Evolutionary conservation across 805 yeast species (phyloP).

Genomic region (Starmerella cellae): DNA sequence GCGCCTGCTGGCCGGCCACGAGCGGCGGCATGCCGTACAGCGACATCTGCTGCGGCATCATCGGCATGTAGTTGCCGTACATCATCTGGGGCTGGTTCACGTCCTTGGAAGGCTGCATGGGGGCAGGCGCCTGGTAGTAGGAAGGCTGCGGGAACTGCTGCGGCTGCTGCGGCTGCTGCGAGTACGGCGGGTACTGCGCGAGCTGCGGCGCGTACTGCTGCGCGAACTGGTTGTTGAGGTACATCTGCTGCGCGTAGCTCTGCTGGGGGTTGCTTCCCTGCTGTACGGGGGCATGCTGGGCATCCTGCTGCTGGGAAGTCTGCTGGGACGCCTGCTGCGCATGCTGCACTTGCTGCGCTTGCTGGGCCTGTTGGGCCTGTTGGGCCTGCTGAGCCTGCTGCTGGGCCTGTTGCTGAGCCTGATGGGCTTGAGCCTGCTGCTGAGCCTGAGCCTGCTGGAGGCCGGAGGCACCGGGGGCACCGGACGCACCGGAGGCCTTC

Average conservation of each 20-base stretch:
- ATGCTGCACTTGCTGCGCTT: not conserved
- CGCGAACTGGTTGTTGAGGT: slow-evolving; percentile 1
- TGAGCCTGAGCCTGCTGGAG: slow-evolving; percentile 9
- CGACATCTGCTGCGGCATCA: slow-evolving; percentile 4
- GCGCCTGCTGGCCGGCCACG: slow-evolving; percentile 5
- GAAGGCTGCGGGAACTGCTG: not conserved
- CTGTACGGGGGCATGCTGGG: not conserved
- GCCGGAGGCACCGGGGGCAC: no score
- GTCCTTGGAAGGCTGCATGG: not conserved
- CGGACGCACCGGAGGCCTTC: not conserved
- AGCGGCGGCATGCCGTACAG: slow-evolving; percentile 4
- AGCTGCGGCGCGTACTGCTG: slow-evolving; percentile 4
- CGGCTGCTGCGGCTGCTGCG: not conserved
- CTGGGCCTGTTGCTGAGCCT: slow-evolving; percentile 3
- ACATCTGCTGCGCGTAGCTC: not conserved
- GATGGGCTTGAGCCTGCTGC: slow-evolving; percentile 11
- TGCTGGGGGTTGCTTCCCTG: not conserved
- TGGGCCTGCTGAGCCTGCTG: not conserved
- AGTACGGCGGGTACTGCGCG: not conserved
- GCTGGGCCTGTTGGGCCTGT: not conserved
- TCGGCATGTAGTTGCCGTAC: slow-evolving; percentile 4
- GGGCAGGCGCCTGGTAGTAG: not conserved
- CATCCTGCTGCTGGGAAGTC: not conserved
- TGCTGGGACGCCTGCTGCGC: not conserved
- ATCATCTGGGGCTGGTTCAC: slow-evolving; percentile 3